Evolutionary conservation across 1,139 yeast genomes (phyloP).

Genomic region (Hyphopichia pseudoburtonii): DNA sequence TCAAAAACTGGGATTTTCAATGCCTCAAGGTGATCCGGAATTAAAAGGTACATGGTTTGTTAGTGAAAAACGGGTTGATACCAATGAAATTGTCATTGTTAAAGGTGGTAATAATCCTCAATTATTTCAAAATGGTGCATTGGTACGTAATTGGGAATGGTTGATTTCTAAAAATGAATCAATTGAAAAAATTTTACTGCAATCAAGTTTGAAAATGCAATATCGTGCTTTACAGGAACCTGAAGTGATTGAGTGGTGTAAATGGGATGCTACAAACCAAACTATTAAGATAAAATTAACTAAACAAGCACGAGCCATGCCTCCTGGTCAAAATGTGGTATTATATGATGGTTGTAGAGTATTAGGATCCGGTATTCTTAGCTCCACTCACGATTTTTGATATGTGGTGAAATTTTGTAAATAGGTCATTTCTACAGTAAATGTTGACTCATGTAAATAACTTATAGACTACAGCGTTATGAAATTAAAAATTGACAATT

Average conservation of each 20-base stretch:
- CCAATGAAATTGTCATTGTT: constrained; percentile 78
- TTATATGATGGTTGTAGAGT: constrained; percentile 67
- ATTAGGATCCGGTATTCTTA: constrained; percentile 69
- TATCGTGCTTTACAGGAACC: constrained; percentile 72
- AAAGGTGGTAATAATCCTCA: constrained; percentile 65
- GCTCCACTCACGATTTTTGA: constrained; percentile 11
- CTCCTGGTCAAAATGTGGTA: constrained; percentile 87
- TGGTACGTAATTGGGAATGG: constrained; percentile 54
- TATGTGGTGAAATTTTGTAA: too few species aligned
- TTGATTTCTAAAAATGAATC: constrained; percentile 20
- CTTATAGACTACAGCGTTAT: too few species aligned
- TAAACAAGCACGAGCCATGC: constrained; percentile 65
- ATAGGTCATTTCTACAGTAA: too few species aligned
- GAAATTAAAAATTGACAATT: too few species aligned
- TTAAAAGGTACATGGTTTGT: constrained; percentile 87
- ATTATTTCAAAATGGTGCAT: constrained; percentile 48
- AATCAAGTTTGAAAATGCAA: constrained; percentile 47
- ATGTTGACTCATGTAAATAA: too few species aligned
- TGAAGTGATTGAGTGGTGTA: constrained; percentile 19
- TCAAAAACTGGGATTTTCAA: constrained; percentile 71
- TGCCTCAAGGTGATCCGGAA: constrained; percentile 84
- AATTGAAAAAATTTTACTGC: constrained; percentile 11
- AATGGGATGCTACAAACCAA: constrained; percentile 9
- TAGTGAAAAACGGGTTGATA: constrained; percentile 59
- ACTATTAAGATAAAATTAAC: constrained; percentile 33